Conservation (phyloP, 345 rosid genomes). For the Arabis alpina region DNA sequence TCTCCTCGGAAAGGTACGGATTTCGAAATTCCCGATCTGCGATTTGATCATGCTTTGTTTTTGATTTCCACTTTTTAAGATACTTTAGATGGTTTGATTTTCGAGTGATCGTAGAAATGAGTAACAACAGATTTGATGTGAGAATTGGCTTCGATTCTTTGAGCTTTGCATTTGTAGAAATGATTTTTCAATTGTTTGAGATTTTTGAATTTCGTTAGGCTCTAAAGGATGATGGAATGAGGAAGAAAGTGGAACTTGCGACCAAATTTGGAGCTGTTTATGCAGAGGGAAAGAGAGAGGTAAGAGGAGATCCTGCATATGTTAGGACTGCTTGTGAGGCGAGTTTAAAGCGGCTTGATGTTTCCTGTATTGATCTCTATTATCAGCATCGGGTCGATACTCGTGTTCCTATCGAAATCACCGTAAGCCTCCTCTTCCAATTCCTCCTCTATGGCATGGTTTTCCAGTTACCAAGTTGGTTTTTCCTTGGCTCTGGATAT, state of each 20-base stretch:
- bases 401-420: conserved; percentile 58
- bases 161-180: background rate
- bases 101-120: background rate
- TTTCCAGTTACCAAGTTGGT: background rate
- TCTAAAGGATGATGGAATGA: conserved; percentile 47
- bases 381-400: conserved; percentile 64
- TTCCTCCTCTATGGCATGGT: background rate
- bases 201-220: conserved; percentile 39
- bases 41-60: background rate
- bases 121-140: background rate
- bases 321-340: conserved; percentile 62
- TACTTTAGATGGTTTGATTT: background rate
- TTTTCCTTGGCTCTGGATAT: background rate
- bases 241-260: conserved; percentile 57
- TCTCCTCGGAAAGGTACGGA: conserved; percentile 45
- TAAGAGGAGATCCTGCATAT: conserved; percentile 55
- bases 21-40: conserved; percentile 2
- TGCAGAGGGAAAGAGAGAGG: conserved; percentile 35
- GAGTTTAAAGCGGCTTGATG: conserved; percentile 60
- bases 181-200: background rate
- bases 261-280: conserved; percentile 50
- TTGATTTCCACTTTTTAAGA: background rate
- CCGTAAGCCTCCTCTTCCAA: conserved; percentile 40
- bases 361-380: conserved; percentile 61
- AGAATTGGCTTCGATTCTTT: background rate